Evolutionary conservation across 2,329 filamentous ascomycete species (phyloP), one percentile per base, ranked within the genome.

Genomic region (Claviceps sp.): DNA sequence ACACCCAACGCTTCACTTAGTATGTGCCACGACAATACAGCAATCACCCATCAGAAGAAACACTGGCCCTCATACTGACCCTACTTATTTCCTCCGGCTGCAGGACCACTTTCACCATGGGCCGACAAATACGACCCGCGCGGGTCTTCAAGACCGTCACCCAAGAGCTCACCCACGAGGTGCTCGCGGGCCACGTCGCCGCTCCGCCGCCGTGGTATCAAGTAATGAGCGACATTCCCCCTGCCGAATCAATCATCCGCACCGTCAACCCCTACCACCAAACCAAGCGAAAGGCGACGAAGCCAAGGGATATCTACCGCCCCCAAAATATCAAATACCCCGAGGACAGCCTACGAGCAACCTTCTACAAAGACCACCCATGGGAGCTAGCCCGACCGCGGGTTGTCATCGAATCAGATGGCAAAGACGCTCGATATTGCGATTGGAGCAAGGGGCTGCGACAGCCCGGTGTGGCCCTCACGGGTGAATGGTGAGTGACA

Each of bases 331-430:
- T 98, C 57, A 72, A 71, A 51, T 96, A 93, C 65, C 80, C 85
- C 54, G 93, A 98, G 67, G 93, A 98, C 69, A 69, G 72, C 54
- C 74, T 98, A 62, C 84, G 93, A 57, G 75, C 71, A 59, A 80
- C 83, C 30, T 98, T 97, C 72, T 98, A 87, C 73, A 81, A 77
- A 62, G 91, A 98, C 67, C 93, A 98, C 66, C 93, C 93, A 5
- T 98, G 93, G 93, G 93, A 98, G 70, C 72, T 98, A 63, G 93
- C 93, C 18, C 78, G 91, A 56, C 93, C 93, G 51, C 78, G 88
- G 59, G 76, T 95, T 54, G 74, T 98, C 47, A 71, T 97, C 9
- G 93, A 98, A 70, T 74, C 82, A 59, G 85, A 91, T 62, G 93
- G 93, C 50, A 86, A 85, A 64, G 91, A 98, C 63, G 74, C 80